These are phyloP conservation scores for Aegilops umbellulata DNA, from an alignment of 176 grass and related monocot species.

Conservation along the genomic window DNA sequence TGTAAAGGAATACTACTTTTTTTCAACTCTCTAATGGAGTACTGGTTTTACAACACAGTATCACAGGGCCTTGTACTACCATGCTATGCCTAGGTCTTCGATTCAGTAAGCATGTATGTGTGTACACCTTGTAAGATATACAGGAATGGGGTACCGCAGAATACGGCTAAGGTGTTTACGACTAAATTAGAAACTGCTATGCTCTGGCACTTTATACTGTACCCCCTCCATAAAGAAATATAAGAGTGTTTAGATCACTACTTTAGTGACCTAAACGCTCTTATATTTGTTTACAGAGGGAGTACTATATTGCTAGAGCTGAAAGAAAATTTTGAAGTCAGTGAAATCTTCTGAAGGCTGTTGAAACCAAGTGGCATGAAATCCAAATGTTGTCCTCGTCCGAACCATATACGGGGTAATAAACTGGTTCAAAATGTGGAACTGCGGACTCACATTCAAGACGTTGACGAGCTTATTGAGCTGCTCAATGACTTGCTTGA, in stretches of 20 bases:
- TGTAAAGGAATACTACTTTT: no score
- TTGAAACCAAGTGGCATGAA: neutral
- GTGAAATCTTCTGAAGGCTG: neutral
- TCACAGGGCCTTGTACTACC: no score
- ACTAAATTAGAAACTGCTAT: neutral
- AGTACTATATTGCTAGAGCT: no score
- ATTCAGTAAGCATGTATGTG: no score
- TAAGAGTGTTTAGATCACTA: no score
- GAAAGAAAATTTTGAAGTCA: neutral
- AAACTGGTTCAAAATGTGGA: neutral
- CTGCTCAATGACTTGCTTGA: conserved; percentile 92
- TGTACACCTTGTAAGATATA: neutral
- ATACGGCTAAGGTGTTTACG: neutral
- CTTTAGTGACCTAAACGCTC: no score
- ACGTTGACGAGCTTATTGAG: conserved; percentile 92
- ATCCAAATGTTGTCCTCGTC: neutral
- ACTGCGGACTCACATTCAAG: conserved; percentile 41
- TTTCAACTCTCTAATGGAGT: no score
- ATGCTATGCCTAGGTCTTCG: no score
- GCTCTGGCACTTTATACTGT: neutral
- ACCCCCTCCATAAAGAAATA: no score
- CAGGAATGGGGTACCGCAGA: neutral
- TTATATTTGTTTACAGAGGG: no score
- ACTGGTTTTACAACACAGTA: no score
- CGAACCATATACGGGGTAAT: neutral